These are phyloP conservation scores for Capronia coronata DNA, from an alignment of 2,329 filamentous ascomycete genomes.

Conservation along the genomic window DNA sequence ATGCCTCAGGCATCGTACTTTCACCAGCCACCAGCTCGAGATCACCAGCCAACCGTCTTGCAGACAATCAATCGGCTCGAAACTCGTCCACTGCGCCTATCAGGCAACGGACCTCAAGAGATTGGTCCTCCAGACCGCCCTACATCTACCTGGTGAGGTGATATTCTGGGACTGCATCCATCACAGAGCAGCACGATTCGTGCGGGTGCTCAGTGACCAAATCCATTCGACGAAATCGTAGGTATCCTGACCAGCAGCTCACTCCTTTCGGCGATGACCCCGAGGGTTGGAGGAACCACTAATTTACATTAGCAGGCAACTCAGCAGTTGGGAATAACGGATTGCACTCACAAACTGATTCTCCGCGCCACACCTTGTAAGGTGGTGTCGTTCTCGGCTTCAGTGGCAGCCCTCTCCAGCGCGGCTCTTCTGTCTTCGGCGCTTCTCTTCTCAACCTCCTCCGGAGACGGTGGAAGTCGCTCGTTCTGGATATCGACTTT, in stretches of 20 bases:
- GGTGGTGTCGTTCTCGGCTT: constrained; percentile 87
- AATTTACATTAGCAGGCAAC: constrained; percentile 16
- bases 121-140: too few relatives aligned
- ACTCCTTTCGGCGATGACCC: constrained; percentile 24
- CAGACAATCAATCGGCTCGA: not conserved
- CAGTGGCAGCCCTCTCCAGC: constrained; percentile 68
- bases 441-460: constrained; percentile 79
- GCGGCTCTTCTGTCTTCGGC: constrained; percentile 76
- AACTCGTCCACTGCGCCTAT: not conserved
- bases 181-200: not conserved
- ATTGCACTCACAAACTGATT: constrained; percentile 80
- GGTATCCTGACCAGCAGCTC: constrained; percentile 3
- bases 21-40: not conserved
- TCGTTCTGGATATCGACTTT: constrained; percentile 98
- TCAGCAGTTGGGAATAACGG: not conserved
- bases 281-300: constrained; percentile 25
- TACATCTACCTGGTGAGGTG: not conserved
- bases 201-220: not conserved
- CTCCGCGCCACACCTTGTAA: constrained; percentile 80
- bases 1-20: constrained; percentile 1
- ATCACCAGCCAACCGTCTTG: not conserved
- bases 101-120: not conserved
- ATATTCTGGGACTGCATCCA: not conserved
- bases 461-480: constrained; percentile 80
- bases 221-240: not conserved